phyloP scores from a whole-genome alignment of 805 yeast genomes.

The Hanseniaspora lindneri region DNA sequence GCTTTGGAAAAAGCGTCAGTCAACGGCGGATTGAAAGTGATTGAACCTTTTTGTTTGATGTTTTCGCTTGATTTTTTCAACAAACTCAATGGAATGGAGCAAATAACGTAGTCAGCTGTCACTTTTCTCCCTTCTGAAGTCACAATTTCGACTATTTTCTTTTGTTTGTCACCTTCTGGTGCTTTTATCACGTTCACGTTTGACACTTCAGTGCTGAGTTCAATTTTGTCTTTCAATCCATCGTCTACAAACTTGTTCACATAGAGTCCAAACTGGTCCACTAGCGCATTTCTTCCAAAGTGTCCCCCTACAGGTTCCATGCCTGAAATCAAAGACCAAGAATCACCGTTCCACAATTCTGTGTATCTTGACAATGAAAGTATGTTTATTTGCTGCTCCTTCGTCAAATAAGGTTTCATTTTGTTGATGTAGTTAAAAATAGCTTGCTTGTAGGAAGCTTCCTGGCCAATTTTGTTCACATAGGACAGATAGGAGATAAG shows the following conservation, averaged over 20 bases:
- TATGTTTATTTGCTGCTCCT: slow-evolving; percentile 36
- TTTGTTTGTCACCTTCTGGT: slow-evolving; percentile 14
- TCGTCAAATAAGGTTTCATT: slow-evolving; percentile 34
- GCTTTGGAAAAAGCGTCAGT: slow-evolving; percentile 34
- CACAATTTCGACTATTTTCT: slow-evolving; percentile 1
- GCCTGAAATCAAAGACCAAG: slow-evolving; percentile 34
- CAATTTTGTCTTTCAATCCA: slow-evolving; percentile 31
- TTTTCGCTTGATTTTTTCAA: slow-evolving; percentile 31
- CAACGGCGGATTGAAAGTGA: slow-evolving; percentile 41
- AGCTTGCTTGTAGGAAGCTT: slow-evolving; percentile 7
- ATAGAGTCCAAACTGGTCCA: slow-evolving; percentile 3
- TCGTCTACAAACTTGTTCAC: slow-evolving; percentile 22
- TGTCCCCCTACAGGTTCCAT: slow-evolving; percentile 13
- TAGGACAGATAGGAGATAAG: not conserved
- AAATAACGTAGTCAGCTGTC: slow-evolving; percentile 42
- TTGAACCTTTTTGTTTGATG: slow-evolving; percentile 30
- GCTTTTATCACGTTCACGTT: slow-evolving; percentile 17
- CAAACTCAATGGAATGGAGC: slow-evolving; percentile 62
- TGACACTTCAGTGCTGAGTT: slow-evolving; percentile 35
- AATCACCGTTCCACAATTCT: slow-evolving; percentile 65
- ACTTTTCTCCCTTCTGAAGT: slow-evolving; percentile 22
- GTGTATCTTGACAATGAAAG: slow-evolving; percentile 39
- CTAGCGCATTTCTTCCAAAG: slow-evolving; percentile 37
- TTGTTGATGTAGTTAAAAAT: slow-evolving; percentile 32
- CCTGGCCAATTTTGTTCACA: not conserved